A percentile compares a stretch with the other conserved stretches of the same genome.
phyloP scores from a whole-genome alignment of 2,329 filamentous ascomycete species.

The Penicillium glabrum region DNA sequence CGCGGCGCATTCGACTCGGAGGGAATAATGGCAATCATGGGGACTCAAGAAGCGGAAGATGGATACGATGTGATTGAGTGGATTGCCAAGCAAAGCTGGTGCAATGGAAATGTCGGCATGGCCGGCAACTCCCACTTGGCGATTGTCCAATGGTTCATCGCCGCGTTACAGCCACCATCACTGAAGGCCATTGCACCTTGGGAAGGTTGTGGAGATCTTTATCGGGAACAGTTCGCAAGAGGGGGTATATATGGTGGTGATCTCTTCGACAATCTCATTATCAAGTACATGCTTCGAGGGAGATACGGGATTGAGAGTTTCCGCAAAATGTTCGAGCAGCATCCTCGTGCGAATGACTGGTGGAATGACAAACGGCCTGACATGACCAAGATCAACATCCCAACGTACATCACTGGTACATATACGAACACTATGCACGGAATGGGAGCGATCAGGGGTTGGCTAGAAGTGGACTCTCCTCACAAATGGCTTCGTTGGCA shows the following conservation, averaged over 20 bases:
- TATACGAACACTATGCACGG: conserved; percentile 36
- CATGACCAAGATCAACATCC: conserved; percentile 35
- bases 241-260: conserved; percentile 42
- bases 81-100: conserved; percentile 45
- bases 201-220: conserved; percentile 51
- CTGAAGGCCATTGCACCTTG: conserved; percentile 36
- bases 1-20: conserved; percentile 37
- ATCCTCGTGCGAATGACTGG: conserved; percentile 33
- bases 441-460: conserved; percentile 40
- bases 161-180: conserved; percentile 40
- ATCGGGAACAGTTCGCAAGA: conserved; percentile 48
- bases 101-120: conserved; percentile 46
- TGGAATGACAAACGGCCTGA: conserved; percentile 43
- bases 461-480: conserved; percentile 36
- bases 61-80: conserved; percentile 48
- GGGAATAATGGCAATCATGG: conserved; percentile 40
- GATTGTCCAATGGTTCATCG: conserved; percentile 46
- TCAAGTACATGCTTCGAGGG: conserved; percentile 38
- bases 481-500: conserved; percentile 49
- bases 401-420: conserved; percentile 37
- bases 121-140: conserved; percentile 48
- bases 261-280: conserved; percentile 42
- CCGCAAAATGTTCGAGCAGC: conserved; percentile 43
- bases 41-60: conserved; percentile 47
- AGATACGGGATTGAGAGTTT: conserved; percentile 41